A percentile compares a stretch with the other conserved stretches of the same genome.
Evolutionary conservation across 2,329 filamentous ascomycete genomes (phyloP).

Genomic region (Fusarium circinatum): DNA sequence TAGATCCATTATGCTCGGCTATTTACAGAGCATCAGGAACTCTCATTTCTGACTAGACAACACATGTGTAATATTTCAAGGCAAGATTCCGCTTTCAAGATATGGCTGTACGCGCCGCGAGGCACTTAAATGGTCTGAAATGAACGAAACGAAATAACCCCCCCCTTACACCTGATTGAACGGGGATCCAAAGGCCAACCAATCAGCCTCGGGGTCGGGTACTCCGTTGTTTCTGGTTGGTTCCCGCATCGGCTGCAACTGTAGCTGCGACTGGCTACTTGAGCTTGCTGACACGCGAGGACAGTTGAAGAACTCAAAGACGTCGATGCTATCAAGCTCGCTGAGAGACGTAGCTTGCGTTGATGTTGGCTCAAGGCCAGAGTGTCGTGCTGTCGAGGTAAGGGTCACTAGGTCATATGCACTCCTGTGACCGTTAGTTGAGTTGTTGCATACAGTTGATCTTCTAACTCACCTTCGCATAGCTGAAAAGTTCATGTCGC

Average conservation of each 20-base stretch:
- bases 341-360: slow-evolving; percentile 52
- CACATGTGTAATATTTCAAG: neutral
- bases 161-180: neutral
- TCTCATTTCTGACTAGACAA: no score
- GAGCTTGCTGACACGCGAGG: slow-evolving; percentile 46
- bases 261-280: slow-evolving; percentile 30
- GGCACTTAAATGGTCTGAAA: neutral
- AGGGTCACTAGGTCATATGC: slow-evolving; percentile 53
- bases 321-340: slow-evolving; percentile 56
- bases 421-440: slow-evolving; percentile 45
- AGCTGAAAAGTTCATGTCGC: slow-evolving; percentile 50
- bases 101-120: neutral
- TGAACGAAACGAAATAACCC: neutral
- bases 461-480: slow-evolving; percentile 53
- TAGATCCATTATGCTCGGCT: neutral
- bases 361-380: slow-evolving; percentile 52
- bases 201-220: slow-evolving; percentile 30
- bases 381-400: slow-evolving; percentile 50
- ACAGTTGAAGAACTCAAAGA: slow-evolving; percentile 59
- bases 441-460: no score
- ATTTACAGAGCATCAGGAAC: neutral
- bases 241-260: slow-evolving; percentile 10
- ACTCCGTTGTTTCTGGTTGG: slow-evolving; percentile 13
- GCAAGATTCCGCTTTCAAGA: neutral
- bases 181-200: slow-evolving; percentile 30